Conservation (phyloP, 768 basidiomycete genomes). For the Exsudoporus frostii region DNA sequence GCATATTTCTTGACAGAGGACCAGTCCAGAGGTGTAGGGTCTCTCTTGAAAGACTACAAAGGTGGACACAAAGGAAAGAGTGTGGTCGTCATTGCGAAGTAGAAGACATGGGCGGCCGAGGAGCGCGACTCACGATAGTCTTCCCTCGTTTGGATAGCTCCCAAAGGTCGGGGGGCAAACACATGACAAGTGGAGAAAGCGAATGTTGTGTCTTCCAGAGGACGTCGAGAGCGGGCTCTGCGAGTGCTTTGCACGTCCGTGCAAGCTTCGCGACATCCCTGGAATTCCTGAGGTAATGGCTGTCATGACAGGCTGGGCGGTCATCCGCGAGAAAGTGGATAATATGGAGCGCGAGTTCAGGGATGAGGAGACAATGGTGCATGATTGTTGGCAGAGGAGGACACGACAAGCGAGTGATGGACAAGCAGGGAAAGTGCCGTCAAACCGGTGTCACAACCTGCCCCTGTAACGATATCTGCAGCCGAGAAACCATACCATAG, state of each 20-base stretch:
- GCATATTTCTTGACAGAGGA: conserved; percentile 21
- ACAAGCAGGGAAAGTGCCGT: not conserved
- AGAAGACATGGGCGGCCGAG: not conserved
- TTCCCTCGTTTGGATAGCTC: conserved; percentile 16
- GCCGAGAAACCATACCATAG: not conserved
- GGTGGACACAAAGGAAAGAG: not conserved
- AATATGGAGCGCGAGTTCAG: conserved; percentile 26
- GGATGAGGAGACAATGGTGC: conserved; percentile 30
- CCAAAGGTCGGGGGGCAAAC: conserved; percentile 27
- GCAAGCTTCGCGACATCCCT: conserved; percentile 27
- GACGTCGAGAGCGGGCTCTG: conserved; percentile 29
- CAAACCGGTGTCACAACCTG: not conserved
- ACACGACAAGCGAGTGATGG: not conserved
- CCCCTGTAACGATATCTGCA: too few species aligned
- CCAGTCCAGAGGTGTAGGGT: conserved; percentile 23
- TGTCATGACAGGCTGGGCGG: conserved; percentile 12
- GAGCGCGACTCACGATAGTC: conserved; percentile 20
- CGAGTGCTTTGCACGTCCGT: conserved; percentile 27
- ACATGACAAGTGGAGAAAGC: conserved; percentile 29
- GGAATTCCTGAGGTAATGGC: conserved; percentile 18
- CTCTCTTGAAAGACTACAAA: conserved; percentile 21
- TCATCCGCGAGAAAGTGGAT: conserved; percentile 24
- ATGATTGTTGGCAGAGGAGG: conserved; percentile 8
- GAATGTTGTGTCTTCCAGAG: conserved; percentile 32
- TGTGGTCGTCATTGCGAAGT: not conserved